Conservation (phyloP, 345 rosid species). For the Boechera stricta region DNA sequence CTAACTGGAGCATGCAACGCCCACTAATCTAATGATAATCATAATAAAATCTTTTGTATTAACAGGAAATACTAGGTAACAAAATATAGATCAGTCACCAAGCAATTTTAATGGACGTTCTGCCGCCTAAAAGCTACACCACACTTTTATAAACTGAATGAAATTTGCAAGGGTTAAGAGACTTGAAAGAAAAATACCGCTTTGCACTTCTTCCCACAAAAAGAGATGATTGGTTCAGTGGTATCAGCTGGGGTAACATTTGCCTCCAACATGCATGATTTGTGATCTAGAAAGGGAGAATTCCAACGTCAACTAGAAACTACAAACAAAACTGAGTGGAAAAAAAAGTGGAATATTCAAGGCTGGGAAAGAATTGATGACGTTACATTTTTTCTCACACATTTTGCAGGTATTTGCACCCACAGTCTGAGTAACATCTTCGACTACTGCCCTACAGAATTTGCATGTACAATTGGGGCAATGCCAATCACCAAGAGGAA, state of each 20-base stretch:
- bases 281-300: conserved; percentile 60
- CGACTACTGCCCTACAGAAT: conserved; percentile 62
- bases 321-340: not conserved
- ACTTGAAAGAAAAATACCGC: conserved; percentile 55
- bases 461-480: conserved; percentile 88
- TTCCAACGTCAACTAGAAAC: conserved; percentile 31
- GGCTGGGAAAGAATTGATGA: conserved; percentile 27
- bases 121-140: not conserved
- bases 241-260: conserved; percentile 49
- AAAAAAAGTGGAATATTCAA: conserved; percentile 15
- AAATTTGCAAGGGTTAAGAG: not conserved
- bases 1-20: not conserved
- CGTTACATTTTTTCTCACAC: conserved; percentile 80
- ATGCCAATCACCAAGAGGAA: conserved; percentile 86
- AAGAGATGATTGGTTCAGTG: conserved; percentile 44
- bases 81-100: not conserved
- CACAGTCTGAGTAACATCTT: conserved; percentile 44
- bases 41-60: not conserved
- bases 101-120: not conserved
- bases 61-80: not conserved
- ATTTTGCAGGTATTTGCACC: conserved; percentile 54
- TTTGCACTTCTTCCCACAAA: conserved; percentile 71
- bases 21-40: not conserved
- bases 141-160: not conserved
- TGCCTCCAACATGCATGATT: conserved; percentile 57